Evolutionary conservation across 2,329 filamentous ascomycete species (phyloP).

Genomic region (Hymenoscyphus salicellus): DNA sequence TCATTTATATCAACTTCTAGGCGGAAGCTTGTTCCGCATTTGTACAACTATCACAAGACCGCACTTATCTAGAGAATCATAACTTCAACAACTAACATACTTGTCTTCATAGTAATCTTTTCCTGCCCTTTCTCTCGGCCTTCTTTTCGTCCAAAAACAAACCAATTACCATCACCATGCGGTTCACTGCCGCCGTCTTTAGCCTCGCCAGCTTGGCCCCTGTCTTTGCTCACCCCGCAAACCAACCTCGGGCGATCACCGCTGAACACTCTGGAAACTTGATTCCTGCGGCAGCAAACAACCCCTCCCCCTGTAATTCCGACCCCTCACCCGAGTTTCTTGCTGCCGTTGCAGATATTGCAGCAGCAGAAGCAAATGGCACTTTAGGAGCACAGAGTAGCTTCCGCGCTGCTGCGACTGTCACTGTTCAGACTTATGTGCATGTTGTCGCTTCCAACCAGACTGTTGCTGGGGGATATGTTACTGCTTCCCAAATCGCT

Average conservation of each 20-base stretch:
- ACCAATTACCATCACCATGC: conserved; percentile 6
- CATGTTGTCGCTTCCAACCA: conserved; percentile 35
- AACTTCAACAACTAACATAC: neutral
- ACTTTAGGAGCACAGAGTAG: conserved; percentile 8
- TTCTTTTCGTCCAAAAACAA: neutral
- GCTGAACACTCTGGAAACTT: neutral
- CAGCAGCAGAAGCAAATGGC: conserved; percentile 14
- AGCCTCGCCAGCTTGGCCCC: conserved; percentile 18
- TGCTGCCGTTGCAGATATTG: conserved; percentile 17
- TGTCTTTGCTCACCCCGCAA: conserved; percentile 18
- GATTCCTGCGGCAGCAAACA: neutral
- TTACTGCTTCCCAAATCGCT: conserved; percentile 26
- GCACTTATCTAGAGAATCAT: neutral
- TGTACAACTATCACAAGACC: neutral
- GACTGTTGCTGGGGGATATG: conserved; percentile 27
- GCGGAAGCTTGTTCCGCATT: neutral
- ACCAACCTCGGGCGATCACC: conserved; percentile 10
- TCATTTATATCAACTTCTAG: neutral
- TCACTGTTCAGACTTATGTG: conserved; percentile 35
- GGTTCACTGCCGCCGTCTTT: conserved; percentile 22
- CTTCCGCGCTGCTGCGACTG: conserved; percentile 24
- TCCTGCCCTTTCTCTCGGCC: neutral
- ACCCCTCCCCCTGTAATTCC: conserved; percentile 19
- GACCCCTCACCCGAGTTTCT: conserved; percentile 26
- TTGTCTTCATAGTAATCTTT: neutral